phyloP scores from a whole-genome alignment of 208 protist species.

The Balamuthia mandrillaris region DNA sequence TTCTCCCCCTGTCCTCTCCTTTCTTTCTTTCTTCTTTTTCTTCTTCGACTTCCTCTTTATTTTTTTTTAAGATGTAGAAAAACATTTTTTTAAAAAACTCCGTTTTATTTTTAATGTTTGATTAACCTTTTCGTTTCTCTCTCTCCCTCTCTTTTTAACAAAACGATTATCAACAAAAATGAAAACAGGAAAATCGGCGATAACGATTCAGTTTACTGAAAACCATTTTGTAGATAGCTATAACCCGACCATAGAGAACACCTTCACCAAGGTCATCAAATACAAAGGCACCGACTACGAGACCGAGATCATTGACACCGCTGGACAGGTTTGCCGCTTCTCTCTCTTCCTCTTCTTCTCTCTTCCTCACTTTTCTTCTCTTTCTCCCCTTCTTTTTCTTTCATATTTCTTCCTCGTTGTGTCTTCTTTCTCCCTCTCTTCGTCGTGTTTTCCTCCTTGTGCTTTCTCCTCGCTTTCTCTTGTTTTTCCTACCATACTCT shows the following conservation, averaged over 20 bases:
- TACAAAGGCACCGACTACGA: conserved; percentile 53
- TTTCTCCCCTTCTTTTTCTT: neutral
- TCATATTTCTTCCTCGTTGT: neutral
- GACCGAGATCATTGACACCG: conserved; percentile 65
- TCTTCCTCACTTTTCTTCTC: neutral
- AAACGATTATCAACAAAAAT: no score
- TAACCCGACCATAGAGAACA: conserved; percentile 73
- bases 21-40: no score
- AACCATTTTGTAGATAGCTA: conserved; percentile 64
- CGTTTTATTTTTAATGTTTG: no score
- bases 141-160: no score
- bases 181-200: conserved; percentile 65
- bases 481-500: neutral
- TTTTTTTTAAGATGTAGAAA: no score
- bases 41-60: no score
- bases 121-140: no score
- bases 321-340: conserved; percentile 34
- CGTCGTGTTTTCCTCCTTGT: no score
- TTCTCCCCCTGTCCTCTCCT: neutral
- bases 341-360: neutral
- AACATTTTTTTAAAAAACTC: no score
- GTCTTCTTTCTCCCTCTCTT: neutral
- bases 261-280: conserved; percentile 64
- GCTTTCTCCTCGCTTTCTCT: neutral
- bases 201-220: conserved; percentile 70